Evolutionary conservation across 1,139 yeast species (phyloP), one percentile per base, ranked within the genome.

Genomic region (Pichia sp.): DNA sequence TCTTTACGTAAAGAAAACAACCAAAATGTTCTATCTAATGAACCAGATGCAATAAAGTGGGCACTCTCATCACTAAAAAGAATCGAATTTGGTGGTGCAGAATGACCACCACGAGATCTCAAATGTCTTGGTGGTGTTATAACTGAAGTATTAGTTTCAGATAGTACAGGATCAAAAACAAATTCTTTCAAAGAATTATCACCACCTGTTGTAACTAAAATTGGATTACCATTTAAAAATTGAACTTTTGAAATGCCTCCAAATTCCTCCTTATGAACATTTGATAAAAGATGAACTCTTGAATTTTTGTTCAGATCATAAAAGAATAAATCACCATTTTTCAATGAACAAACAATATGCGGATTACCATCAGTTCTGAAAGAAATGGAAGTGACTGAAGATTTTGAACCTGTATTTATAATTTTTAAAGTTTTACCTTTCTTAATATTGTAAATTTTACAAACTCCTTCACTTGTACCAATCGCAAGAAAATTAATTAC

Each of bases 51-150:
- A 30, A 94, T 64, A 66, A 81, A 87, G 66, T 94, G 98, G 0
- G 96, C 81, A 53, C 79, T 82, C 20, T 80, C 78, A 57, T 77
- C 81, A 4, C 95, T 88, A 65, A 92, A 94, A 35, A 74, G 72
- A 43, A 94, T 81, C 13, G 80, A 68, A 1, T 85, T 73, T 3
- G 98, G 95, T 7, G 98, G 96, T 23, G 88, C 85, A 4, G 96
- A 81, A 65, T 94, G 98, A 15, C 99, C 99, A 58, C 97, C 97
- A 64, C 98, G 79, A 0, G 95, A 85, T 65, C 98, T 80, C 59
- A 94, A 73, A 53, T 84, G 81, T 63, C 98, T 82, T 38, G 98
- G 98, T 1, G 97, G 96, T 7, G 94, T 79, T 7, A 84, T 82
- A 30, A 88, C 79, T 0, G 82, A 68, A 3, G 77, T 66, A 55